phyloP scores from a whole-genome alignment of 352 stramenopile genomes.

The Phytophthora vignae region DNA sequence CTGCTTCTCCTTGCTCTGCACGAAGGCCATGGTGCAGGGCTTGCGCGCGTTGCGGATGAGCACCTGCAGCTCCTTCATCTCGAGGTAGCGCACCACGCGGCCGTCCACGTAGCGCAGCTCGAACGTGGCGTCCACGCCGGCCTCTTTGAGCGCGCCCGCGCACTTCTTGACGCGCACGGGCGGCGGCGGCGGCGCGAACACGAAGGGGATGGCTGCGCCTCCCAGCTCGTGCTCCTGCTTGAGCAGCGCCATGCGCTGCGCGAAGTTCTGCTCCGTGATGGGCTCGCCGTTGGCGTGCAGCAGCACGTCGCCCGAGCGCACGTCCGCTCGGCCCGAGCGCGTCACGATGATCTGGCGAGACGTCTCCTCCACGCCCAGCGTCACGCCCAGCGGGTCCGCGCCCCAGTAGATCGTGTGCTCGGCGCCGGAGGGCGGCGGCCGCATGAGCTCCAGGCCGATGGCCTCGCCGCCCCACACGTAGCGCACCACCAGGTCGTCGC shows the following conservation, averaged over 20 bases:
- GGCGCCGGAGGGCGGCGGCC: conserved; percentile 27
- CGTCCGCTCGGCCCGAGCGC: conserved; percentile 58
- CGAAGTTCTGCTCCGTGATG: conserved; percentile 65
- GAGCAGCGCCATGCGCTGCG: conserved; percentile 56
- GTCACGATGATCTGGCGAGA: conserved; percentile 77
- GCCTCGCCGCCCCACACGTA: conserved; percentile 63
- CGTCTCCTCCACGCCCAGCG: conserved; percentile 77
- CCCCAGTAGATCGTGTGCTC: conserved; percentile 47
- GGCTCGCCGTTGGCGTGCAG: conserved; percentile 48
- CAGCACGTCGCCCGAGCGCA: conserved; percentile 67
- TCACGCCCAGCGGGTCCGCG: conserved; percentile 63
- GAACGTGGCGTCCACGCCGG: conserved; percentile 65
- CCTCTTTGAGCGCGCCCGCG: conserved; percentile 46
- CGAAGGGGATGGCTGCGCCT: conserved; percentile 59
- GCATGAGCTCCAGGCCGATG: conserved; percentile 70
- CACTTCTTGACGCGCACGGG: conserved; percentile 66
- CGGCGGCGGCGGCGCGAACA: conserved; percentile 64
- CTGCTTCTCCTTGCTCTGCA: conserved; percentile 60
- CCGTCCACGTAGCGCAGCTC: conserved; percentile 71
- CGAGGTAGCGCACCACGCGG: conserved; percentile 63
- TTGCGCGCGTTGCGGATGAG: conserved; percentile 64
- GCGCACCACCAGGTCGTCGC: conserved; percentile 62
- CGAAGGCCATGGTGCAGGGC: conserved; percentile 70
- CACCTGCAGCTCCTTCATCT: conserved; percentile 71
- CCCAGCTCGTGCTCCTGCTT: conserved; percentile 54